Percentiles rank a stretch among this genome's conserved stretches.
Evolutionary conservation across 768 basidiomycete species (phyloP).

Genomic region (Hirschioporus abietinus): DNA sequence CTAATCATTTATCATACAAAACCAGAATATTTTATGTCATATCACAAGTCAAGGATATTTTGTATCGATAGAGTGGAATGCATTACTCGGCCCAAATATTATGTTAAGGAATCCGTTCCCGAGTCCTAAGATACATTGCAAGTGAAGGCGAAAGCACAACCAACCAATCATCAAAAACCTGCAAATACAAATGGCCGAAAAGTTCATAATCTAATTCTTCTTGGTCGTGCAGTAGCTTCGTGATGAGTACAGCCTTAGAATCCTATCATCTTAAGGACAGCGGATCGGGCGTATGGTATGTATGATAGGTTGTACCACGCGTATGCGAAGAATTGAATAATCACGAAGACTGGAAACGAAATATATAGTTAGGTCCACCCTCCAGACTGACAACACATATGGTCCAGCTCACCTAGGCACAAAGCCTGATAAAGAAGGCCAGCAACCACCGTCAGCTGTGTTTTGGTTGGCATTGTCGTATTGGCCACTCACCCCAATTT

Average conservation of each 20-base stretch:
- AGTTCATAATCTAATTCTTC: not conserved
- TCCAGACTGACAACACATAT: not conserved
- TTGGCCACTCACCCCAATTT: conserved; percentile 30
- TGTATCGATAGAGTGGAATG: not conserved
- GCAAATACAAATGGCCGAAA: not conserved
- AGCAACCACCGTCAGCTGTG: not conserved
- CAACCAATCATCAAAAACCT: not conserved
- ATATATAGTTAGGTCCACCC: not conserved
- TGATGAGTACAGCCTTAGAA: conserved; percentile 19
- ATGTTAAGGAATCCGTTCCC: not conserved
- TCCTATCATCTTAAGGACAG: conserved; percentile 61
- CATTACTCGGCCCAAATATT: not conserved
- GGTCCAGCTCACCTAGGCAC: conserved; percentile 36
- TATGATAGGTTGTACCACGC: conserved; percentile 86
- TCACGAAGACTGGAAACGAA: conserved; percentile 68
- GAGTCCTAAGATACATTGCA: not conserved
- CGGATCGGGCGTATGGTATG: conserved; percentile 84
- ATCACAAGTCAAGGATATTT: not conserved
- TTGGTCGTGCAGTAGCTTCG: not conserved
- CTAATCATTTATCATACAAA: no score
- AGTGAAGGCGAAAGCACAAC: not conserved
- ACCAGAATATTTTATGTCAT: not conserved
- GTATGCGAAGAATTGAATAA: conserved; percentile 88
- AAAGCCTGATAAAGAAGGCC: not conserved
- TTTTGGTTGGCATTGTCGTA: not conserved